A percentile compares a stretch with the other conserved stretches of the same genome.
phyloP scores from a whole-genome alignment of 2,329 filamentous ascomycete genomes.

The Xylariaceae sp. region DNA sequence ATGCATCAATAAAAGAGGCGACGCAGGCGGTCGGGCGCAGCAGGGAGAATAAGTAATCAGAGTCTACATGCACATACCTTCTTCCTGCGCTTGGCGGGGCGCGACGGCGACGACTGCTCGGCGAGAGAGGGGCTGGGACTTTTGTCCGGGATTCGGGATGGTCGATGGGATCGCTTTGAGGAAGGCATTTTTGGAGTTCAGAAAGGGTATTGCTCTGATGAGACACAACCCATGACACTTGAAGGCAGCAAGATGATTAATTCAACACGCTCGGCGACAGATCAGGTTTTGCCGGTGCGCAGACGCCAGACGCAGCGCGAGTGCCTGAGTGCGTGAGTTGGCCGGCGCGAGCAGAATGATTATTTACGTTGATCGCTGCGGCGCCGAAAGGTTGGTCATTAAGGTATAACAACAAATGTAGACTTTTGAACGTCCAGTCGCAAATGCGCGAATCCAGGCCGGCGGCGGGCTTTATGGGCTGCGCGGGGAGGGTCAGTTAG shows the following conservation, averaged over 20 bases:
- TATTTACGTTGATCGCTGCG: not conserved
- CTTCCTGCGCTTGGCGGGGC: conserved; percentile 62
- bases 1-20: not conserved
- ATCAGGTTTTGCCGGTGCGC: not conserved
- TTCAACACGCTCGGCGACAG: not conserved
- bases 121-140: conserved; percentile 34
- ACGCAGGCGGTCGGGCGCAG: conserved; percentile 9
- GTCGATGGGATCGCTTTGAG: conserved; percentile 37
- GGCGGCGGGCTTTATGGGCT: not conserved
- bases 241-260: not conserved
- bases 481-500: not conserved
- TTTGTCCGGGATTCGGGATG: conserved; percentile 33
- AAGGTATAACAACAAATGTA: not conserved
- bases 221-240: conserved; percentile 25
- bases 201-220: not conserved
- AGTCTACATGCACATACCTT: conserved; percentile 44
- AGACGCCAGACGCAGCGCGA: not conserved
- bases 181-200: conserved; percentile 36
- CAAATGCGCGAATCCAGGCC: not conserved
- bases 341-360: not conserved
- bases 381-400: not conserved
- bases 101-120: conserved; percentile 55
- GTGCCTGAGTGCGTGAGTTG: not conserved
- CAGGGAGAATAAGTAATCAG: not conserved
- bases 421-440: not conserved